Percentiles rank a stretch among this genome's conserved stretches.
phyloP scores from a whole-genome alignment of 2,329 filamentous ascomycete species.

The Aspergillus pseudoviridinutans region DNA sequence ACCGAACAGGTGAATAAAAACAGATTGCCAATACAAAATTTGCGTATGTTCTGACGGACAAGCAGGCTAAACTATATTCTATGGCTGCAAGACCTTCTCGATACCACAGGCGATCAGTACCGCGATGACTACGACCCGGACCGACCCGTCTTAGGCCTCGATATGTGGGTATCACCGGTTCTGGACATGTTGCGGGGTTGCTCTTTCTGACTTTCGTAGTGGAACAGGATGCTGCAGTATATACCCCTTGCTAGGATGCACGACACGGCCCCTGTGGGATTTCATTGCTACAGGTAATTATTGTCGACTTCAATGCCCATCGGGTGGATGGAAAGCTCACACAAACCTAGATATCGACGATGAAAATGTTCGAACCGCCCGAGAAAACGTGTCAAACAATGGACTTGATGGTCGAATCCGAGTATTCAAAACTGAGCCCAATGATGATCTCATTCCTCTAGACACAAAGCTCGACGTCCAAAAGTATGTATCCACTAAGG shows the following conservation, averaged over 20 bases:
- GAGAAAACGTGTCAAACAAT: slow-evolving; percentile 65
- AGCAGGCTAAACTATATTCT: slow-evolving; percentile 82
- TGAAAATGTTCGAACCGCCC: slow-evolving; percentile 63
- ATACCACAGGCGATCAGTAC: slow-evolving; percentile 56
- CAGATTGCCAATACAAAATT: neutral
- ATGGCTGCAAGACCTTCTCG: slow-evolving; percentile 79
- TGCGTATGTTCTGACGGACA: slow-evolving; percentile 4
- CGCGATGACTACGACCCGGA: slow-evolving; percentile 50
- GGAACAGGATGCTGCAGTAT: slow-evolving; percentile 90
- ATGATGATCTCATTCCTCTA: slow-evolving; percentile 61
- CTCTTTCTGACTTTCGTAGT: slow-evolving; percentile 33
- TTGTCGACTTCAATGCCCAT: slow-evolving; percentile 8
- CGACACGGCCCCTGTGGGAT: slow-evolving; percentile 64
- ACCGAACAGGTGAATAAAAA: slow-evolving; percentile 39
- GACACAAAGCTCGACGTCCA: slow-evolving; percentile 39
- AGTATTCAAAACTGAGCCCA: slow-evolving; percentile 53
- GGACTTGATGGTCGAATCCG: slow-evolving; percentile 60
- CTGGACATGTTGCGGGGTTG: neutral
- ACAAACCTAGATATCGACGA: slow-evolving; percentile 66
- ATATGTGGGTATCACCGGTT: slow-evolving; percentile 53
- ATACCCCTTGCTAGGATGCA: slow-evolving; percentile 77
- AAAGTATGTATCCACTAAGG: slow-evolving; percentile 10
- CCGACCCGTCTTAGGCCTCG: slow-evolving; percentile 64
- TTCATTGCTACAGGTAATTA: slow-evolving; percentile 61
- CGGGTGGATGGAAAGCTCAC: neutral